A percentile compares a stretch with the other conserved stretches of the same genome.
phyloP scores from a whole-genome alignment of 306 rosid genomes.

The Prunus mume region DNA sequence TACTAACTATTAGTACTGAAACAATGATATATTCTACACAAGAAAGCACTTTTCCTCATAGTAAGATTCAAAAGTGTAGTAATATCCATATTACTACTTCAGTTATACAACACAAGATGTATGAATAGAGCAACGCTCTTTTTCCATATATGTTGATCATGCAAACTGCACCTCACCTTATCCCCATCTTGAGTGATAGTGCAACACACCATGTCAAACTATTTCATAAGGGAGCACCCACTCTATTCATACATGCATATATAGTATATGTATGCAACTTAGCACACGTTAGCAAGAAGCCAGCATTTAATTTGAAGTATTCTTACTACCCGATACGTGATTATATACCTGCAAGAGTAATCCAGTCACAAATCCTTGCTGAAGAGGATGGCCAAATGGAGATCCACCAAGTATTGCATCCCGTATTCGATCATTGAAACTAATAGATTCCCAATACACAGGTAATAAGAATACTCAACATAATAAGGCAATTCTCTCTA shows the following conservation, averaged over 20 bases:
- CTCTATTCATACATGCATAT: not conserved
- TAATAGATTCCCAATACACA: conserved; percentile 32
- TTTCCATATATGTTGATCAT: not conserved
- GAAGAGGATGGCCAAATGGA: conserved; percentile 96
- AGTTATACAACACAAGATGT: not conserved
- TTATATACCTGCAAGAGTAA: conserved; percentile 62
- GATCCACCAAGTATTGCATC: conserved; percentile 95
- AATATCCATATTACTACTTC: not conserved
- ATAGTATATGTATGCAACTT: not conserved
- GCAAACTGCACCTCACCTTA: not conserved
- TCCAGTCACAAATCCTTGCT: conserved; percentile 95
- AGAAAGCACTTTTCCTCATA: not conserved
- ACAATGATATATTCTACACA: not conserved
- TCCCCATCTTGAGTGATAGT: not conserved
- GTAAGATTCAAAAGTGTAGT: not conserved
- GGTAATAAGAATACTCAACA: conserved; percentile 4
- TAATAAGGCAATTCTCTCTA: not conserved
- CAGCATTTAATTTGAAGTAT: not conserved
- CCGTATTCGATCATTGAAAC: conserved; percentile 95
- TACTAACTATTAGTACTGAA: not conserved
- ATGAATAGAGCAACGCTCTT: not conserved
- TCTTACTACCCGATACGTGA: not conserved
- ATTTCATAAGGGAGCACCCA: not conserved
- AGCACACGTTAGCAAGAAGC: not conserved
- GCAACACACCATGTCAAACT: not conserved